Evolutionary conservation across 2,329 filamentous ascomycete species (phyloP), one percentile per base, ranked within the genome.

Genomic region (Rosellinia necatrix): DNA sequence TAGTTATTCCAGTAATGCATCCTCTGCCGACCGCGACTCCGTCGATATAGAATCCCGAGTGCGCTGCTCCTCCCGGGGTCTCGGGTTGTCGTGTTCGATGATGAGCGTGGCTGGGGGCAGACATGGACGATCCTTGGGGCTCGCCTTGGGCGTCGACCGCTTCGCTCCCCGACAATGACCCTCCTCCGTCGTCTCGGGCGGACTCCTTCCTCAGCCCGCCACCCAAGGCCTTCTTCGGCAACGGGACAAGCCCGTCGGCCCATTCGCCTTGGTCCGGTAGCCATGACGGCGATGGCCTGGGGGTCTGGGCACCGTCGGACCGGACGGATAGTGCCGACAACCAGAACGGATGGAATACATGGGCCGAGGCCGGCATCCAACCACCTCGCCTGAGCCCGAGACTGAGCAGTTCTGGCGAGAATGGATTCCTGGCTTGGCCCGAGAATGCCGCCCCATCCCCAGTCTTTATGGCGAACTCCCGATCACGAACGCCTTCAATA

Each of bases 51-150:
- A 32, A 40, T 37, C 27, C 30, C 42, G 35, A 29, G 10, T 25
- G 40, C 37, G 42, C 57, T 53, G 58, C 32, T 27, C 47, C 46
- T 42, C 41, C 53, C 53, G 55, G 44, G 22, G 29, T 40, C 32
- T 47, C 51, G 52, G 42, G 52, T 35, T 49, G 27, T 49, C 44
- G 56, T 51, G 56, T 53, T 61, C 58, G 58, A 71, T 55, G 59
- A 71, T 71, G 69, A 68, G 19, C 63, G 66, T 61, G 55, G 60
- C 56, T 49, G 56, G 56, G 66, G 72, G 70, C 65, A 70, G 73
- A 68, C 61, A 85, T 85, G 82, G 82, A 85, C 70, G 81, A 85
- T 81, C 82, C 82, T 66, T 85, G 82, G 82, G 80, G 79, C 71
- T 84, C 81, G 64, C 82, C 82, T 72, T 85, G 82, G 82, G 76